phyloP scores from a whole-genome alignment of 768 basidiomycete genomes.

The Gloeophyllum trabeum region DNA sequence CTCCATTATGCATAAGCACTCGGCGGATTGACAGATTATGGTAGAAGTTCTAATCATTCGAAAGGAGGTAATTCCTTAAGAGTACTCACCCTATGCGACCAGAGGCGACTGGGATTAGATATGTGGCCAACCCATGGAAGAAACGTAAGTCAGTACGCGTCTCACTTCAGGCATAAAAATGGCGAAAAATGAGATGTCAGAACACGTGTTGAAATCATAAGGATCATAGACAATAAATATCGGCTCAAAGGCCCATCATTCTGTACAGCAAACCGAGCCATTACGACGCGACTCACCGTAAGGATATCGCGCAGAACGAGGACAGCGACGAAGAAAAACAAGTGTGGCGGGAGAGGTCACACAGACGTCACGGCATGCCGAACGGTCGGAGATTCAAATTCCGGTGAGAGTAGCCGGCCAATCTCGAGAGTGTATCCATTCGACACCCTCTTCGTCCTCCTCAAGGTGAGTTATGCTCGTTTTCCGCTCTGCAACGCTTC shows the following conservation, averaged over 20 bases:
- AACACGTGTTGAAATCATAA: constrained; percentile 10
- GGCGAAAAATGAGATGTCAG: background rate
- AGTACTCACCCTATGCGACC: too few relatives aligned
- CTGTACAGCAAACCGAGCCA: constrained; percentile 1
- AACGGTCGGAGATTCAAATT: background rate
- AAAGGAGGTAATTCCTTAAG: background rate
- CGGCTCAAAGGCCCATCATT: constrained; percentile 41
- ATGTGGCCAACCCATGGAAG: too few relatives aligned
- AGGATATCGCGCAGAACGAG: too few relatives aligned
- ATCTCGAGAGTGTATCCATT: too few relatives aligned
- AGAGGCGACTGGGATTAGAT: too few relatives aligned
- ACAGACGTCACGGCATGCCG: background rate
- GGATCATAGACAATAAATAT: constrained; percentile 70
- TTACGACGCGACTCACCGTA: background rate
- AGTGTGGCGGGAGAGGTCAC: background rate
- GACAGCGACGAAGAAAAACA: background rate
- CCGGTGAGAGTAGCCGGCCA: too few relatives aligned
- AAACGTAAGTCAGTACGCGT: background rate
- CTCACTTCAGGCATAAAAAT: background rate
- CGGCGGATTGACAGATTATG: constrained; percentile 48
- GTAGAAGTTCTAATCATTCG: constrained; percentile 22
- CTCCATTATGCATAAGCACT: constrained; percentile 21
- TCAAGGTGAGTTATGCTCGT: constrained; percentile 47
- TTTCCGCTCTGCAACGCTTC: background rate
- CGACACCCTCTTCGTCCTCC: constrained; percentile 26